phyloP scores from a whole-genome alignment of 164 flowering plant species.

The Stephania cephalantha region DNA sequence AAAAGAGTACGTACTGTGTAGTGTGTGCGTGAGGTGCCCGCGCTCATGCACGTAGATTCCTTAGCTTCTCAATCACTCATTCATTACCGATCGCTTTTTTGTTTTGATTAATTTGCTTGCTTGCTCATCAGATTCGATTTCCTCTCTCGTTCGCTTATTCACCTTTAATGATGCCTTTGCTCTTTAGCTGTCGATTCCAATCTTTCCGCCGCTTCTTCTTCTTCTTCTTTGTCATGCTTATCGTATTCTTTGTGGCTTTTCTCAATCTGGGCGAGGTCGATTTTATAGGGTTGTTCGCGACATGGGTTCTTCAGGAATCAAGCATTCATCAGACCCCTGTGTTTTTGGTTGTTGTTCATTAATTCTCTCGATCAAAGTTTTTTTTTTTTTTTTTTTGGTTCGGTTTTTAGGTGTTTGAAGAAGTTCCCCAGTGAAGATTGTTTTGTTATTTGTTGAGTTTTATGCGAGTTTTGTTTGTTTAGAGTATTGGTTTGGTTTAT shows the following conservation, averaged over 20 bases:
- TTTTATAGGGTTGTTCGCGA: neutral
- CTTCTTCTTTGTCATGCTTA: conserved; percentile 7
- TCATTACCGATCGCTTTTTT: neutral
- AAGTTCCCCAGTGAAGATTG: conserved; percentile 1
- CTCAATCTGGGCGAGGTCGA: conserved; percentile 5
- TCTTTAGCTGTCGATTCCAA: conserved; percentile 8
- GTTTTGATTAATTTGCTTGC: neutral
- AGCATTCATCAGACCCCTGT: conserved; percentile 56
- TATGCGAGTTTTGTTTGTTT: no score
- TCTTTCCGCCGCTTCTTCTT: conserved; percentile 8
- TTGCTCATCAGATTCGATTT: conserved; percentile 34
- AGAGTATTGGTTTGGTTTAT: no score
- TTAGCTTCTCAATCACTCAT: neutral
- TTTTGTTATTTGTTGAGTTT: neutral
- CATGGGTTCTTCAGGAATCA: conserved; percentile 59
- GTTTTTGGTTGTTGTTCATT: conserved; percentile 37
- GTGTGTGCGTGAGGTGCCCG: conserved; percentile 1
- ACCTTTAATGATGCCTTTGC: conserved; percentile 31
- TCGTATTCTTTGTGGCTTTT: conserved; percentile 12
- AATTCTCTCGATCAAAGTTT: neutral
- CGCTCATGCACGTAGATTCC: conserved; percentile 1
- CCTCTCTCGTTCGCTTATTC: conserved; percentile 2
- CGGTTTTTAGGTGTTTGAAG: conserved; percentile 5
- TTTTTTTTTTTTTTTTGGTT: neutral
- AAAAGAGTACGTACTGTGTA: no score